Evolutionary conservation across 768 basidiomycete genomes (phyloP), one percentile per base, ranked within the genome.

Genomic region (Hebeloma cylindrosporum): DNA sequence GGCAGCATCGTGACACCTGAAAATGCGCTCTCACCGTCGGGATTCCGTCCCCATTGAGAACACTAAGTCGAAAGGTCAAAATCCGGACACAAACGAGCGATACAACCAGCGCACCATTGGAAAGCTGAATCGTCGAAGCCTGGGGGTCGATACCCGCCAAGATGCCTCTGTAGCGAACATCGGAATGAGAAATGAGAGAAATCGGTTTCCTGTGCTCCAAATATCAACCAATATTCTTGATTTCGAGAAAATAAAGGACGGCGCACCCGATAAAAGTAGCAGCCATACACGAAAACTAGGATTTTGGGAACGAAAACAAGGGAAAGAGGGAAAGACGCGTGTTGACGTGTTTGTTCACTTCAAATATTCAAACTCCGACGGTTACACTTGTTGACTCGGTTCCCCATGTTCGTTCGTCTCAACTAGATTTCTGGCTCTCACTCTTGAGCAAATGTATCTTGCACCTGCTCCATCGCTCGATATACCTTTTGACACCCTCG

Each of bases 1-100:
- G 29, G 30, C 30, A n/a, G 11, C 5, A 31, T 16, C 31, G n/a
- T n/a, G 2, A 37, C 39, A 7, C 16, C 10, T 22, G 20, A 45
- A 38, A 27, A 21, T n/a, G n/a, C n/a, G n/a, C n/a, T 58, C 83
- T 70, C 65, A 88, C 85, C 86, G 80, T 60, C 90, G 79, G 48
- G 80, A 73, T 64, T 93, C 90, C 1, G 90, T 93, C 27, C 90
- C 90, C 88, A 92, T 89, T 29, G 89, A 92, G 61, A 75, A 91
- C 29, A 93, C 90, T 79, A n/a, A n/a, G 43, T 6, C 32, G 69
- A 46, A 16, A 36, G 10, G 43, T 54, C 26, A 48, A 39, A 5
- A 51, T 28, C 30, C 50, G 3, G 2, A 17, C 16, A 26, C 5
- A 18, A 28, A 22, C 14, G 21, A 2, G 29, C 17, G 28, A 18